Evolutionary conservation across 768 basidiomycete genomes (phyloP).

Genomic region (Pulveroboletus sp.): DNA sequence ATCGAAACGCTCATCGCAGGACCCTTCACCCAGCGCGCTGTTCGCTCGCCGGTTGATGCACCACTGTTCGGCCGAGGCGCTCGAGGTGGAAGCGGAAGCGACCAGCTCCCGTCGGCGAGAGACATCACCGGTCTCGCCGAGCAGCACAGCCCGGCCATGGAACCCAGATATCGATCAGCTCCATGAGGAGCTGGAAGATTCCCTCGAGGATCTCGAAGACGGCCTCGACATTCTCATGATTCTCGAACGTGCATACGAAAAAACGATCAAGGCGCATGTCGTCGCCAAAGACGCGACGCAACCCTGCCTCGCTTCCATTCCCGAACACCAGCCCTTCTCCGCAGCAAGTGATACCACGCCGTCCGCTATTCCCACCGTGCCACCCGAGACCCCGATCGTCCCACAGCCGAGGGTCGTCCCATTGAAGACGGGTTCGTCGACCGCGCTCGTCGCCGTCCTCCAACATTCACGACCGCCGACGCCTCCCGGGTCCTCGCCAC

Average conservation of each 20-base stretch:
- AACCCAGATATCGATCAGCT: slow-evolving; percentile 39
- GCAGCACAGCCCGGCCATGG: slow-evolving; percentile 30
- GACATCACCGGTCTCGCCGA: slow-evolving; percentile 44
- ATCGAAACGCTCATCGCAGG: slow-evolving; percentile 34
- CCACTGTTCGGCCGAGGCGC: slow-evolving; percentile 62
- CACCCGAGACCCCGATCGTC: slow-evolving; percentile 15
- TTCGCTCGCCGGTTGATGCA: slow-evolving; percentile 85
- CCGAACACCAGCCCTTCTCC: slow-evolving; percentile 16
- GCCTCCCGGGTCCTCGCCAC: slow-evolving; percentile 12
- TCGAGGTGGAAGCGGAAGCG: slow-evolving; percentile 9
- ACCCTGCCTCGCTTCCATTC: slow-evolving; percentile 19
- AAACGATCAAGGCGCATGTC: slow-evolving; percentile 60
- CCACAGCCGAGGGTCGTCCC: slow-evolving; percentile 31
- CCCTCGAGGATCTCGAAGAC: slow-evolving; percentile 62
- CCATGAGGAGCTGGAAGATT: slow-evolving; percentile 38
- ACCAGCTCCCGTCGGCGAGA: slow-evolving; percentile 20
- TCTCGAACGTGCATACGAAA: slow-evolving; percentile 66
- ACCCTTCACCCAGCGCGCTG: slow-evolving; percentile 46
- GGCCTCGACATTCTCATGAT: slow-evolving; percentile 66
- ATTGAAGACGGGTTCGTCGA: slow-evolving; percentile 60
- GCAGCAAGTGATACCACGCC: background rate
- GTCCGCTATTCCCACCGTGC: background rate
- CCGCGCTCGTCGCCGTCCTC: slow-evolving; percentile 62
- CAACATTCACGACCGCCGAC: slow-evolving; percentile 36
- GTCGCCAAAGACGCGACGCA: slow-evolving; percentile 24